Evolutionary conservation across 192 early-diverging fungal genomes (phyloP).

Genomic region (Coemansia sp.): DNA sequence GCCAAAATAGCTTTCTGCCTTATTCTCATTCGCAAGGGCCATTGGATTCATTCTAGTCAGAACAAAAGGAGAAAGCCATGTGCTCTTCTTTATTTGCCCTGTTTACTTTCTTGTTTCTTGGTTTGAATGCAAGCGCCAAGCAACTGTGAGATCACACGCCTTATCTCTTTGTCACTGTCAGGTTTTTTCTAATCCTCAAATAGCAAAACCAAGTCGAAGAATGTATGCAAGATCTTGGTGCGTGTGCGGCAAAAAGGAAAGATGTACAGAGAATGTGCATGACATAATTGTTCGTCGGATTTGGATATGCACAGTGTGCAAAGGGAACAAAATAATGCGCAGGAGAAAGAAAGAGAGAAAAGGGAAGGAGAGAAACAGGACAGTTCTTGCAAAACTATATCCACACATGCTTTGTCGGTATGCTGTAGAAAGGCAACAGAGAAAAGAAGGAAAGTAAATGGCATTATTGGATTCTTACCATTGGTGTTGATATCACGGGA

Average conservation of each 20-base stretch:
- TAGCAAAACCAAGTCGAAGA: not conserved
- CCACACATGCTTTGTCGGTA: not conserved
- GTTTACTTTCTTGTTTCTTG: slow-evolving; percentile 4
- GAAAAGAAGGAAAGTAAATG: not conserved
- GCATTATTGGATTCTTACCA: not conserved
- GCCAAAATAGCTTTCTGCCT: not conserved
- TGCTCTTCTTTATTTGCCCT: not conserved
- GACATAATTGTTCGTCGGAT: not conserved
- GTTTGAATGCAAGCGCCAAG: not conserved
- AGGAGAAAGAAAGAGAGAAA: not conserved
- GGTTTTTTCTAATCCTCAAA: slow-evolving; percentile 1
- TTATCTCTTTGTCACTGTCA: not conserved
- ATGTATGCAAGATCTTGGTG: not conserved
- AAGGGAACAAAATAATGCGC: not conserved
- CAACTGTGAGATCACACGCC: slow-evolving; percentile 1
- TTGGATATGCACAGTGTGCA: not conserved
- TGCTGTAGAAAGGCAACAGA: not conserved
- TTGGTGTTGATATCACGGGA: not conserved
- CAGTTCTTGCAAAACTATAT: not conserved
- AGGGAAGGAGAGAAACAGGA: not conserved
- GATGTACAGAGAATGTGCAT: slow-evolving; percentile 6
- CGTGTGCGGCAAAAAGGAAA: slow-evolving; percentile 5
- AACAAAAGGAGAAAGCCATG: slow-evolving; percentile 3
- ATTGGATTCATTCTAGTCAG: not conserved
- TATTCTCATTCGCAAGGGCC: not conserved